Base-by-base conservation (phyloP, 108 stramenopile species). In the Schizochytrium sp. region DNA sequence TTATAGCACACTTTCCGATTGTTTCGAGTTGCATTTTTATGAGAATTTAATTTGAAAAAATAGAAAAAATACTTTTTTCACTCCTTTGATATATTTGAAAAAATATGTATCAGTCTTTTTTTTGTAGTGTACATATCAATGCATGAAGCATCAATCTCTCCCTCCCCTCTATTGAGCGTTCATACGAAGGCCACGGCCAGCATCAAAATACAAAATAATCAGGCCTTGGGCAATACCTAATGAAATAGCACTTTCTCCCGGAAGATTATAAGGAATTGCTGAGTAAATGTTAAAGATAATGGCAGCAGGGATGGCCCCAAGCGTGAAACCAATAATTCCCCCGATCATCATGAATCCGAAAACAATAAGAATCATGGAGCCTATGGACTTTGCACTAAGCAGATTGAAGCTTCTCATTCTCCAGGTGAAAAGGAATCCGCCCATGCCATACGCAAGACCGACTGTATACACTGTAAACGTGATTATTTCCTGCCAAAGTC, bases 221-320 rank as follows among this genome's bases (percentile, higher is more conserved):
- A 83, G 50, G 76, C 76, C 76, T 42, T 83, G 76, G 15, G 50
- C 76, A 83, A 83, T 83, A 40, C 76, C 76, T 17, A 83, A 53
- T 5, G 76, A 83, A 19, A 83, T 13, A 13, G 76, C 76, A 42
- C 50, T 55, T 8, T 55, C 53, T n/a, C 5, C 76, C 47, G 76
- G 76, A 49, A 83, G 76, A 53, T 83, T 83, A 53, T 83, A 53
- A 10, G 76, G 76, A 2, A 83, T 83, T 47, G 76, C 76, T 38
- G 76, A 49, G 53, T 83, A 83, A n/a, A 83, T 5, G 28, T 83
- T 83, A 10, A 55, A 49, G 53, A 83, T 83, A 28, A 83, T 83
- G 53, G 76, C 76, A 5, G 76, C 76, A 10, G 76, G 76, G 47
- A 83, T 83, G 76, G 50, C 47, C 10, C 76, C 76, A 42, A 83